Percentiles rank a stretch among this genome's conserved stretches.
These are phyloP conservation scores for Capsella bursapastoris DNA, from an alignment of 345 rosid genomes.

Conservation along the genomic window DNA sequence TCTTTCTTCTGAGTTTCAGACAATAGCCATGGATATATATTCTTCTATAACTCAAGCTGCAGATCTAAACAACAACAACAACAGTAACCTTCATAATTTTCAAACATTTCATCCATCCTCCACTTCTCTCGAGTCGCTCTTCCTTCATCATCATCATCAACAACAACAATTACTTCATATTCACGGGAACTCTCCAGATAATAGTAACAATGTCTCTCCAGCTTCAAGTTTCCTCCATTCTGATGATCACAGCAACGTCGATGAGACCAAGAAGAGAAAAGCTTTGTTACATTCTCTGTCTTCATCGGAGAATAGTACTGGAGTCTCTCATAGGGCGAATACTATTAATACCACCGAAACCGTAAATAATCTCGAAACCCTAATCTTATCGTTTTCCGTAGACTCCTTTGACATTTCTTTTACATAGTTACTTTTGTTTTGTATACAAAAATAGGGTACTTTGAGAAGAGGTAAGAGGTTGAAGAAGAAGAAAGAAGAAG, in stretches of 20 bases:
- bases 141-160: slow-evolving; percentile 43
- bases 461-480: slow-evolving; percentile 57
- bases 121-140: slow-evolving; percentile 48
- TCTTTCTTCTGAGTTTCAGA: slow-evolving; percentile 37
- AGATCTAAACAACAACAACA: slow-evolving; percentile 42
- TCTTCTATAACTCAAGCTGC: slow-evolving; percentile 45
- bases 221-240: slow-evolving; percentile 38
- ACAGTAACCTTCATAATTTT: slow-evolving; percentile 33
- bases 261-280: slow-evolving; percentile 45
- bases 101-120: slow-evolving; percentile 48
- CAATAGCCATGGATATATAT: slow-evolving; percentile 40
- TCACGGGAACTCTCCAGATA: slow-evolving; percentile 41
- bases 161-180: slow-evolving; percentile 42
- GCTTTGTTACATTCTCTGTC: slow-evolving; percentile 49
- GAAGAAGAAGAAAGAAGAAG: slow-evolving; percentile 49
- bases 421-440: not conserved
- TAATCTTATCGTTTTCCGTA: not conserved
- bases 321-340: slow-evolving; percentile 22
- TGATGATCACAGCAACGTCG: slow-evolving; percentile 39
- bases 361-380: slow-evolving; percentile 44
- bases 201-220: slow-evolving; percentile 26
- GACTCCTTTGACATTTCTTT: not conserved
- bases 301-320: slow-evolving; percentile 47
- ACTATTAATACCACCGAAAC: slow-evolving; percentile 17
- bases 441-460: slow-evolving; percentile 9